These are phyloP conservation scores for Casaregolazyma suthepensis DNA, from an alignment of 1,139 yeast genomes.

Conservation along the genomic window DNA sequence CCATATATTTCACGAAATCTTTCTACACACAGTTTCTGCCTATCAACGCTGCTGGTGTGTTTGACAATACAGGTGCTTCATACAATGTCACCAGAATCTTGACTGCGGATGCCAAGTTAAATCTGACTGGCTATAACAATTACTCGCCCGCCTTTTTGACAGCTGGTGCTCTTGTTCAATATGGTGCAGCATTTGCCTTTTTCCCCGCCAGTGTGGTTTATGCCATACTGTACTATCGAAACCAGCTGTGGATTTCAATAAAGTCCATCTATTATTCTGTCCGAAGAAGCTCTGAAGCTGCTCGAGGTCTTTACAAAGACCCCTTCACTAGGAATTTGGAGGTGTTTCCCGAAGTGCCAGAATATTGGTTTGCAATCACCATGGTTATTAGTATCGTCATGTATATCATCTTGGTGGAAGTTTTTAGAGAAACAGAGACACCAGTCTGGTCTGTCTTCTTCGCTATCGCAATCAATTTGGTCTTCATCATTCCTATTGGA, in stretches of 20 bases:
- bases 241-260: conserved; percentile 10
- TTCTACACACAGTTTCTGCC: conserved; percentile 49
- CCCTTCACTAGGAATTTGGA: conserved; percentile 52
- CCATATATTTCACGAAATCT: conserved; percentile 47
- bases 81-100: conserved; percentile 41
- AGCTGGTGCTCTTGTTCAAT: conserved; percentile 35
- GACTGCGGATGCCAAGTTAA: conserved; percentile 29
- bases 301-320: conserved; percentile 36
- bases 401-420: conserved; percentile 40
- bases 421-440: conserved; percentile 40
- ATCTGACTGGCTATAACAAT: conserved; percentile 26
- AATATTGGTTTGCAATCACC: conserved; percentile 50
- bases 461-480: conserved; percentile 47
- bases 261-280: conserved; percentile 14
- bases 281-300: conserved; percentile 11
- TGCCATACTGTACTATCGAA: conserved; percentile 37
- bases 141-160: conserved; percentile 44
- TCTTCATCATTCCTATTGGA: conserved; percentile 48
- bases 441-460: conserved; percentile 56
- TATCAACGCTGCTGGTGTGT: conserved; percentile 44
- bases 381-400: conserved; percentile 40
- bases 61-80: conserved; percentile 42
- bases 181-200: conserved; percentile 25
- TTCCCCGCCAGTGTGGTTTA: conserved; percentile 40
- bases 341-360: conserved; percentile 54